Evolutionary conservation across 306 rosid species (phyloP).

Genomic region (Trifolium pratense): DNA sequence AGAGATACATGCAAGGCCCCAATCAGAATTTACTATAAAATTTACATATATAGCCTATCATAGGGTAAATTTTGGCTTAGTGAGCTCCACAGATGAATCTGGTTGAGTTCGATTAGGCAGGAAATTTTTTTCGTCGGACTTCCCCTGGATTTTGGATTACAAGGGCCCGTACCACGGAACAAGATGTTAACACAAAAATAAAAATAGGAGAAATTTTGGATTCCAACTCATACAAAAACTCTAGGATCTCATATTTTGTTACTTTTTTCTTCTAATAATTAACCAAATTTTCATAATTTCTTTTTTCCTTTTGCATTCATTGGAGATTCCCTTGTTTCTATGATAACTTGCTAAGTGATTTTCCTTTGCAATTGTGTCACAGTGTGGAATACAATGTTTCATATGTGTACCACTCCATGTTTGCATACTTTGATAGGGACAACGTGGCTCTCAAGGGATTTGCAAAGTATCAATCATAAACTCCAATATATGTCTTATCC

Average conservation of each 20-base stretch:
- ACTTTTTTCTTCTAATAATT: not conserved
- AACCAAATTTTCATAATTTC: not conserved
- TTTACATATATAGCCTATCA: not conserved
- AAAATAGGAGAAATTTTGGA: not conserved
- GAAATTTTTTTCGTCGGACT: too few species aligned
- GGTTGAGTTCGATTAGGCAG: too few species aligned
- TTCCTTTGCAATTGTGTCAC: constrained; percentile 26
- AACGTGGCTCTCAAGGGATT: constrained; percentile 62
- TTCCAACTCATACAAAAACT: not conserved
- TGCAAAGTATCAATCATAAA: constrained; percentile 51
- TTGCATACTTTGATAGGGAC: constrained; percentile 70
- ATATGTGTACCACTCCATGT: constrained; percentile 68
- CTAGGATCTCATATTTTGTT: constrained; percentile 18
- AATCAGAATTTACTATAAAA: not conserved
- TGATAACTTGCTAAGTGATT: constrained; percentile 11
- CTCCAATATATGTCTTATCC: not conserved
- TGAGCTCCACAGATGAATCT: too few species aligned
- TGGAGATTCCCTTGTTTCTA: not conserved
- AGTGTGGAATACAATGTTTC: constrained; percentile 68
- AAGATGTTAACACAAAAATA: too few species aligned
- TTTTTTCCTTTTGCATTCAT: not conserved
- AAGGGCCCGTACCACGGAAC: too few species aligned
- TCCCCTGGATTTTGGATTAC: too few species aligned
- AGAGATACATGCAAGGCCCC: not conserved
- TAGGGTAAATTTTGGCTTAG: not conserved